Percentiles rank a stretch among this genome's conserved stretches.
phyloP scores from a whole-genome alignment of 371 early-diverging fungal genomes.

The Mortierella sp. region DNA sequence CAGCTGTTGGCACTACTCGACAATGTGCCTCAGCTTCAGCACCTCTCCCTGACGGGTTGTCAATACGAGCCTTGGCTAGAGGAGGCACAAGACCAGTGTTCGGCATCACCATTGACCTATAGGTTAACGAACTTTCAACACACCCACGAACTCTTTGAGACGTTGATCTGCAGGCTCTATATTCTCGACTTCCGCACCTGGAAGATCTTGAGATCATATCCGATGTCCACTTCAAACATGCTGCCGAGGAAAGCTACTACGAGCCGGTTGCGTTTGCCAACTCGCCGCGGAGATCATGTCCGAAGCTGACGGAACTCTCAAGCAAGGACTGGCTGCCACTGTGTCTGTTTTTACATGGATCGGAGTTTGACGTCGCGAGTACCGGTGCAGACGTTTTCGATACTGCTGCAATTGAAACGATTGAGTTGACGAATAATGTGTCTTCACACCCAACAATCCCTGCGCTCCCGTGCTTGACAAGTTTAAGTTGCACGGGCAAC shows the following conservation, averaged over 20 bases:
- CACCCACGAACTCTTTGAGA: not conserved
- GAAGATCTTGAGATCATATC: not conserved
- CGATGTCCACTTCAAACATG: not conserved
- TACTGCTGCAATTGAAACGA: too few species aligned
- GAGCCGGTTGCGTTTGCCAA: not conserved
- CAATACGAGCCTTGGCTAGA: not conserved
- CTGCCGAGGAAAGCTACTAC: not conserved
- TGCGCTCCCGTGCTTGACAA: not conserved
- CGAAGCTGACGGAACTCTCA: not conserved
- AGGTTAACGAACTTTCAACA: slow-evolving; percentile 2
- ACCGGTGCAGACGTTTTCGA: too few species aligned
- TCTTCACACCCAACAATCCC: not conserved
- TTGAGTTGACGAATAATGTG: not conserved
- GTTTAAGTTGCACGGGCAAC: not conserved
- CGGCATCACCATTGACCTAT: not conserved
- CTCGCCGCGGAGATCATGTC: not conserved
- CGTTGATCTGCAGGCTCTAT: not conserved
- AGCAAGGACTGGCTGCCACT: not conserved
- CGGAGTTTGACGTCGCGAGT: too few species aligned
- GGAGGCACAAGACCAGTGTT: not conserved
- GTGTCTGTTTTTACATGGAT: not conserved
- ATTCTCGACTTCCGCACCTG: not conserved
- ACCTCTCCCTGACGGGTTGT: not conserved
- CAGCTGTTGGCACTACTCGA: not conserved
- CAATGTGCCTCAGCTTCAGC: slow-evolving; percentile 2